Base-by-base conservation (phyloP, 768 basidiomycete species). In the Mycena haematopus region DNA sequence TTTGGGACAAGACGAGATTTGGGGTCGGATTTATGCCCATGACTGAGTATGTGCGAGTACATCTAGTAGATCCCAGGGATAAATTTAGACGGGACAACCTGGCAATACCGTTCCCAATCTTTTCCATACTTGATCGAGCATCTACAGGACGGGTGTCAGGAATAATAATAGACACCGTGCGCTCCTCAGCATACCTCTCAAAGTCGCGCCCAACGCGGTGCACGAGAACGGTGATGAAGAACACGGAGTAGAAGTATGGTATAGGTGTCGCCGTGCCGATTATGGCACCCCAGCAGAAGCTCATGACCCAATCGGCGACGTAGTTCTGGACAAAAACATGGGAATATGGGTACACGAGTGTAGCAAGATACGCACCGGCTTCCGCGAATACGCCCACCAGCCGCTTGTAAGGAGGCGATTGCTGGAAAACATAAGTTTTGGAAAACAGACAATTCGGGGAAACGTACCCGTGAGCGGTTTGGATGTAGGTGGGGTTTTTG, bases 191-290 rank as follows among this genome's bases (percentile, higher is more conserved):
- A 56, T 62, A 92, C 82, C 96, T 84, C 75, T 96, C 96, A 75
- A 99, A 97, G 82, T 99, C 97, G 56, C 97, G 88, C 0, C 90
- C 85, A 69, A 90, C 92, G 36, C 97, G 87, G 72, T 99, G 97
- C 42, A 94, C 82, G 57, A 99, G 86, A 22, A 99, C 96, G 47
- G 84, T 84, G 71, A 96, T 89, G 82, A 99, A 99, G 84, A 99
- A 99, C 52, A 95, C 82, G 14, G 94, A 94, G 78, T 99, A 99
- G 78, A 93, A 99, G 79, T 96, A 96, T 0, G 95, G 95, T 72
- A 99, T 96, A 52, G 90, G 84, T 31, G 89, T 88, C 17, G 88
- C 83, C 5, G 84, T 78, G 25, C 93, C 92, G 52, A 92, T 85
- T 73, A 89, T 78, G 50, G 87, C 87, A 57, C 93, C 93, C 93